phyloP scores from a whole-genome alignment of 2,329 filamentous ascomycete species.

The Colletotrichum somersetense region DNA sequence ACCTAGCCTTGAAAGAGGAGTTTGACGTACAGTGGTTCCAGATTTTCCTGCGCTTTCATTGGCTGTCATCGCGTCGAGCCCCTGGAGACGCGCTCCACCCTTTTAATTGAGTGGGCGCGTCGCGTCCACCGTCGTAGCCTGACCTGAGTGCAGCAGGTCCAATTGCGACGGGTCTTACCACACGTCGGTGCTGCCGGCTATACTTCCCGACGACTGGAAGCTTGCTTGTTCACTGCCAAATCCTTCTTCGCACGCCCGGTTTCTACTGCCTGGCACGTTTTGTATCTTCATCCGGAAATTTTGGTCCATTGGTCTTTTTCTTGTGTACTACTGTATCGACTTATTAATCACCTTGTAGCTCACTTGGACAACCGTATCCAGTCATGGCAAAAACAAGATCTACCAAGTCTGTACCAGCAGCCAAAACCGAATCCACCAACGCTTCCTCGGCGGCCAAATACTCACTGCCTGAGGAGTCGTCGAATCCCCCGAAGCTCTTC shows the following conservation, averaged over 20 bases:
- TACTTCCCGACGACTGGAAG: slow-evolving; percentile 1
- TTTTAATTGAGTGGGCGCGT: slow-evolving; percentile 32
- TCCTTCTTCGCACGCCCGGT: background rate
- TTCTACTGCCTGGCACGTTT: background rate
- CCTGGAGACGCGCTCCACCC: slow-evolving; percentile 27
- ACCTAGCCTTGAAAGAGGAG: slow-evolving; percentile 40
- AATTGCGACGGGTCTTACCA: background rate
- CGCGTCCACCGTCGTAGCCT: slow-evolving; percentile 21
- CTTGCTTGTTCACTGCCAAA: background rate
- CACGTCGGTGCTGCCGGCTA: background rate
- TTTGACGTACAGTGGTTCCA: slow-evolving; percentile 32
- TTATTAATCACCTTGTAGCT: background rate
- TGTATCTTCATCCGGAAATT: too few relatives aligned
- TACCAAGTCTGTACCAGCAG: slow-evolving; percentile 50
- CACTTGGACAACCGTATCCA: background rate
- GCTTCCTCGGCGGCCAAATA: slow-evolving; percentile 53
- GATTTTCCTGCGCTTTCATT: slow-evolving; percentile 8
- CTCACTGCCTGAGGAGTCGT: slow-evolving; percentile 54
- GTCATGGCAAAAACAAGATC: slow-evolving; percentile 66
- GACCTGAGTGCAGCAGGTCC: background rate
- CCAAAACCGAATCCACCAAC: slow-evolving; percentile 49
- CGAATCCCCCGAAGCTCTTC: slow-evolving; percentile 67
- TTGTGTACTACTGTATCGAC: background rate
- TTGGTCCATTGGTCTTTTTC: background rate
- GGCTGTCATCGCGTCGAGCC: slow-evolving; percentile 28